phyloP scores from a whole-genome alignment of 164 flowering plant species.

The Pachysandra terminalis region DNA sequence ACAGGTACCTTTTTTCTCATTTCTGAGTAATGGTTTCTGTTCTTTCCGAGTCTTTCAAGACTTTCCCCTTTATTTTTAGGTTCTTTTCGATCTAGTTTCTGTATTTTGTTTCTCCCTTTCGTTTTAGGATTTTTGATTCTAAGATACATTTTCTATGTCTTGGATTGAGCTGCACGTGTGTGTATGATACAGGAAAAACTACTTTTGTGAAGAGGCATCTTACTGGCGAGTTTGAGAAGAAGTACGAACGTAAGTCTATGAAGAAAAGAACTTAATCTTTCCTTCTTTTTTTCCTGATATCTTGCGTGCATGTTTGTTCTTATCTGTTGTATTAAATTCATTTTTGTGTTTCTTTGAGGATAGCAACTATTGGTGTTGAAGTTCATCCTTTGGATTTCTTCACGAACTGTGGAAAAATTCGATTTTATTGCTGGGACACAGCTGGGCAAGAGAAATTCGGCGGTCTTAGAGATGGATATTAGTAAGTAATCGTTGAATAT shows the following conservation, averaged over 20 bases:
- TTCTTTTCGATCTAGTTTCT: neutral
- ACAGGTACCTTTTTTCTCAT: constrained; percentile 10
- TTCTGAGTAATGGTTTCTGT: neutral
- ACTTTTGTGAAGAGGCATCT: constrained; percentile 44
- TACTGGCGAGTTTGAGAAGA: constrained; percentile 40
- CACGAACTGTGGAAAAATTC: constrained; percentile 58
- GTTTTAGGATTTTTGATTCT: neutral
- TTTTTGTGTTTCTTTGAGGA: neutral
- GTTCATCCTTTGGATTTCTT: constrained; percentile 68
- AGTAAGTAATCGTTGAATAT: constrained; percentile 32
- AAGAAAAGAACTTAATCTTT: too few species aligned
- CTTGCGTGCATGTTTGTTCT: neutral
- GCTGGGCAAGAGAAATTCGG: constrained; percentile 76
- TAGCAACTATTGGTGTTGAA: constrained; percentile 66
- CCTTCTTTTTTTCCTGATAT: neutral
- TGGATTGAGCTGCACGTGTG: neutral
- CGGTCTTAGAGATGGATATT: constrained; percentile 69
- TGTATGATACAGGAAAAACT: constrained; percentile 29
- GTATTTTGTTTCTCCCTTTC: neutral
- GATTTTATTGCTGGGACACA: constrained; percentile 75
- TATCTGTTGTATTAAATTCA: neutral
- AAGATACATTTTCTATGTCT: too few species aligned
- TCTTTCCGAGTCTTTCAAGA: neutral
- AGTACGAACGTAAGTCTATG: constrained; percentile 28
- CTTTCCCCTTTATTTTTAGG: neutral